Evolutionary conservation across 2,329 filamentous ascomycete species (phyloP).

Genomic region (Neofusicoccum parvum): DNA sequence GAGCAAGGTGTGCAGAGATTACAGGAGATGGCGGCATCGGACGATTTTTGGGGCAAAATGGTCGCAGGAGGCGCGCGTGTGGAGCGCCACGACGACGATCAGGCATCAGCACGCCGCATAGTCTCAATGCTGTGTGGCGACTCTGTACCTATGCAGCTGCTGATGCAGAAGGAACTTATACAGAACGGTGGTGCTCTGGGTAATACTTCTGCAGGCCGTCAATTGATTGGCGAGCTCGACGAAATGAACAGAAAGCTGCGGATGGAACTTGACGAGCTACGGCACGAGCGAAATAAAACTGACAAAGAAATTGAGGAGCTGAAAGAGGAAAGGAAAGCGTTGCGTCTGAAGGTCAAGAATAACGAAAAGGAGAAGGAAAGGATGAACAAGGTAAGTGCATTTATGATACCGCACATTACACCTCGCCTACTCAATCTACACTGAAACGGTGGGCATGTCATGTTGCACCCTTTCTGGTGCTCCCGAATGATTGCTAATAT

Average conservation of each 20-base stretch:
- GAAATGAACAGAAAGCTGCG: neutral
- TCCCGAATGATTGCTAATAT: too few relatives aligned
- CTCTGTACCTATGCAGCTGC: neutral
- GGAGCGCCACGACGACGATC: neutral
- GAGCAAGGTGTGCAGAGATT: neutral
- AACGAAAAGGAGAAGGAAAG: too few relatives aligned
- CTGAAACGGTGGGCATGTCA: too few relatives aligned
- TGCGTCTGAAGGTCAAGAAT: too few relatives aligned
- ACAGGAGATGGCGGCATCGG: neutral
- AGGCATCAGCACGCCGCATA: neutral
- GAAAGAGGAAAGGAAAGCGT: too few relatives aligned
- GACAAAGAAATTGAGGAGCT: too few relatives aligned
- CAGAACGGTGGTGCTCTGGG: neutral
- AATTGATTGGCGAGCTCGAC: neutral
- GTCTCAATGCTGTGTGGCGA: neutral
- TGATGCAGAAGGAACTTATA: neutral
- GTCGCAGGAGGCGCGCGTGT: neutral
- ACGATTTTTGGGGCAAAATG: neutral
- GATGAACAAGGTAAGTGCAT: too few relatives aligned
- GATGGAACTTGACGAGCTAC: too few relatives aligned
- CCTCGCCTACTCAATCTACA: too few relatives aligned
- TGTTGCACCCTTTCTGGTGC: too few relatives aligned
- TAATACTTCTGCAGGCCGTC: neutral
- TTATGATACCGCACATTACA: too few relatives aligned
- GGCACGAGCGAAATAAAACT: too few relatives aligned